These are phyloP conservation scores for Aaosphaeria arxii DNA, from an alignment of 2,329 filamentous ascomycete species.

Conservation along the genomic window DNA sequence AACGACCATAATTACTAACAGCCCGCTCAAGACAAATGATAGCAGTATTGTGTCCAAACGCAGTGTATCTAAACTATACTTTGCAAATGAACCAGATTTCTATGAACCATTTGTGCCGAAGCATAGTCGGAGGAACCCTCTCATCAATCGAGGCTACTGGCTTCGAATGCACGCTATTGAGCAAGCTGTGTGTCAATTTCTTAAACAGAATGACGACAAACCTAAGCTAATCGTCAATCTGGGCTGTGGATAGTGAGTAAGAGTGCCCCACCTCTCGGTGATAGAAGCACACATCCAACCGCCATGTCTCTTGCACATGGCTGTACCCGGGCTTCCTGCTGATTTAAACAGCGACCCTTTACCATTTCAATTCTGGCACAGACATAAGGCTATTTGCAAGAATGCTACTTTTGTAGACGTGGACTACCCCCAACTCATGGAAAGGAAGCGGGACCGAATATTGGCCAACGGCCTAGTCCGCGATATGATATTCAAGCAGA, in stretches of 20 bases:
- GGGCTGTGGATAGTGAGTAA: slow-evolving; percentile 82
- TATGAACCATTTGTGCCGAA: slow-evolving; percentile 86
- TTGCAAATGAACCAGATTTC: slow-evolving; percentile 73
- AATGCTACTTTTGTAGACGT: slow-evolving; percentile 74
- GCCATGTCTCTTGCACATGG: too few species aligned
- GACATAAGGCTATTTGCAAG: slow-evolving; percentile 58
- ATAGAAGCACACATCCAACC: too few species aligned
- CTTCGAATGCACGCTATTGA: slow-evolving; percentile 81
- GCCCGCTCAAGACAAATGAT: slow-evolving; percentile 63
- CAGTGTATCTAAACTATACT: slow-evolving; percentile 87
- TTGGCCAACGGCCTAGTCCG: slow-evolving; percentile 49
- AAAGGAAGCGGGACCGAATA: slow-evolving; percentile 69
- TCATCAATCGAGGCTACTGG: slow-evolving; percentile 90
- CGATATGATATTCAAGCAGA: slow-evolving; percentile 27
- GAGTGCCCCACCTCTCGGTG: slow-evolving; percentile 6
- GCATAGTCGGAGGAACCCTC: slow-evolving; percentile 75
- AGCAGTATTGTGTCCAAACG: slow-evolving; percentile 91
- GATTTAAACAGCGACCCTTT: slow-evolving; percentile 70
- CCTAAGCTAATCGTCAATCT: slow-evolving; percentile 77
- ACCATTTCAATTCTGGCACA: slow-evolving; percentile 76
- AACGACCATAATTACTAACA: not conserved
- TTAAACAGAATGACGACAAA: slow-evolving; percentile 56
- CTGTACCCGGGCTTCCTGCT: not conserved
- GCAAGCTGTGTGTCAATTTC: slow-evolving; percentile 68
- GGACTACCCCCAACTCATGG: slow-evolving; percentile 78